Evolutionary conservation across 2,329 filamentous ascomycete genomes (phyloP), one percentile per base, ranked within the genome.

Genomic region (Geosmithia putterillii): DNA sequence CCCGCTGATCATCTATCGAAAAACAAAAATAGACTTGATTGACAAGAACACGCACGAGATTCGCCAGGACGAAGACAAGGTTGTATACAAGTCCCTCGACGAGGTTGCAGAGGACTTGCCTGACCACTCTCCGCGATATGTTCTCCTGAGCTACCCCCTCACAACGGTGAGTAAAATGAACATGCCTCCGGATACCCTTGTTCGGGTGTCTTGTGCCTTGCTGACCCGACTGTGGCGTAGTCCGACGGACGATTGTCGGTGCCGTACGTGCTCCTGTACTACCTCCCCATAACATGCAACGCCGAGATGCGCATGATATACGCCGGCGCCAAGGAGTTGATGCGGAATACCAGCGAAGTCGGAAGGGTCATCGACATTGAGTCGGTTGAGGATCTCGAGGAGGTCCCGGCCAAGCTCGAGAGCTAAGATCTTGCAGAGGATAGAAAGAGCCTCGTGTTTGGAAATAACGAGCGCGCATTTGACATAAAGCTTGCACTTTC

Each of bases 231-330:
- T 35, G n/a, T 10, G 42, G 25, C 6, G 15, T 50, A 94, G 86
- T 70, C 80, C 38, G 88, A 85, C 42, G 92, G 92, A 45, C 81
- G 92, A 22, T 63, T 88, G 38, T 84, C 86, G 5, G 88, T 95
- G 3, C 92, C 92, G 9, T 98, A 98, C 60, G 87, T 95, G 40
- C 77, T 96, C 59, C 67, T 98, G 19, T 95, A 94, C 70, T 96
- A 95, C 66, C 79, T 96, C 19, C 92, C 92, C 7, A 83, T 82
- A 42, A 95, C 90, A 41, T 92, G 86, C 66, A 95, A 94, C 60
- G 78, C 74, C 51, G 85, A 89, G 57, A 70, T 84, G 57, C 79
- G 86, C 52, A 96, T 96, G 92, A 69, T 92, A 58, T 98, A 96
- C 61, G 92, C 92, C 23, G 85, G 89, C 35, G 92, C 92, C 38